A percentile compares a stretch with the other conserved stretches of the same genome.
phyloP scores from a whole-genome alignment of 148 eudicot species.

The Camellia japonica region DNA sequence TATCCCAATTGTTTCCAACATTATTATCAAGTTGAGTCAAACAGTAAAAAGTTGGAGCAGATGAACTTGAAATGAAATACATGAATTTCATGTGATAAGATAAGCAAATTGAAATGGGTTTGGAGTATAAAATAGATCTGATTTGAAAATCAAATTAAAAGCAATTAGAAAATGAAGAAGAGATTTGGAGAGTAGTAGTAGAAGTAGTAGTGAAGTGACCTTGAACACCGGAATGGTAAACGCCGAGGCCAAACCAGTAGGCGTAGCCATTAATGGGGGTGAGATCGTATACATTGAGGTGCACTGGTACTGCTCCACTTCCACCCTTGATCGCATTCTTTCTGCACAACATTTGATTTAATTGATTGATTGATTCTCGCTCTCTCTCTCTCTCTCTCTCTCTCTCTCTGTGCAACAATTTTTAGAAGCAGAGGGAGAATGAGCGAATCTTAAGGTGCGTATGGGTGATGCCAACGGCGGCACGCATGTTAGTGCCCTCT shows the following conservation, averaged over 20 bases:
- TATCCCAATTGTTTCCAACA: too few species aligned
- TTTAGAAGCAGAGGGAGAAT: too few species aligned
- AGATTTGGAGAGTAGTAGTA: too few species aligned
- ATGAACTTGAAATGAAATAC: too few species aligned
- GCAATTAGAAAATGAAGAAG: not conserved
- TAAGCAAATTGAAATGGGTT: too few species aligned
- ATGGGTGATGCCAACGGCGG: constrained; percentile 11
- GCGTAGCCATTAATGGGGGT: constrained; percentile 45
- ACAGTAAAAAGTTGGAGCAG: too few species aligned
- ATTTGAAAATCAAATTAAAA: not conserved
- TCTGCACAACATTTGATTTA: constrained; percentile 31
- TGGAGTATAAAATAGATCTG: not conserved
- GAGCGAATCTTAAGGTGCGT: too few species aligned
- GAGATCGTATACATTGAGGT: constrained; percentile 44
- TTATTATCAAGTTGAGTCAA: too few species aligned
- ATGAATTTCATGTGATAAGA: too few species aligned
- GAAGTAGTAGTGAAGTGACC: constrained; percentile 11
- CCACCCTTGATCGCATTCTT: constrained; percentile 17
- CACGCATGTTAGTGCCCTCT: not conserved
- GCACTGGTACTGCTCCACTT: constrained; percentile 35
- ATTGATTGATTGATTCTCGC: too few species aligned
- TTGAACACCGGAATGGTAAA: constrained; percentile 49
- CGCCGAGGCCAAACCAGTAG: constrained; percentile 51
- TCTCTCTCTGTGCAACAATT: too few species aligned
- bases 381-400: too few species aligned